Base-by-base conservation (phyloP, 345 rosid genomes). In the Salix purpurea region DNA sequence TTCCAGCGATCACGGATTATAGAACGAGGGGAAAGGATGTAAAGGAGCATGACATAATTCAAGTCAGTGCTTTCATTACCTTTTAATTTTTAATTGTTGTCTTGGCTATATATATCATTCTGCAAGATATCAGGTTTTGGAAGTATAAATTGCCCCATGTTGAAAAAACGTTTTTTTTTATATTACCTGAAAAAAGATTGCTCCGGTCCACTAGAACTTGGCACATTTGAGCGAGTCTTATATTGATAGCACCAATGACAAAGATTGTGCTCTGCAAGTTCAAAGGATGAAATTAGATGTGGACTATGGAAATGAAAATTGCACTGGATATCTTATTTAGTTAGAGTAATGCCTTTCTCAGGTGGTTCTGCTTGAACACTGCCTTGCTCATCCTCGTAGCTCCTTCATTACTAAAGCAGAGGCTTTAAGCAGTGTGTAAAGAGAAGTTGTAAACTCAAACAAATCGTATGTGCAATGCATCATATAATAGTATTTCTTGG, bases 21-120 rank as follows among this genome's bases (percentile, higher is more conserved):
- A 91, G 93, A 88, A 87, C 88, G 69, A 80, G 83, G 4, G 99
- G 97, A 73, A 83, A 86, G 83, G 99, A 95, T 86, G 79, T 92
- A 21, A 66, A 80, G 19, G 93, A 84, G 76, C 79, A 77, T 72
- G 94, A 93, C 69, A 87, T 93, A 75, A 82, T 91, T 82, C 92
- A 87, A 87, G 99, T 95, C 73, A 88, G 99, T 92, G 42, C 67
- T 50, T 82, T 75, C 61, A 56, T 61, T 67, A 58, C 76, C 67
- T 75, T 73, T 78, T 66, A 6, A 66, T 1, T 48, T 48, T 48
- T 48, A 50, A 50, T 16, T 50, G 21, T 50, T 50, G 21, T 50
- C 54, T 50, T 50, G 21, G 19, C 54, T 50, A 50, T 15, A 15
- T 46, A 46, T 50, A 50, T 50, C 54, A 50, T 50, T 50, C 21